A percentile compares a stretch with the other conserved stretches of the same genome.
Evolutionary conservation across 495 filamentous ascomycete genomes (phyloP).

Genomic region (Hypoxylon trugodes): DNA sequence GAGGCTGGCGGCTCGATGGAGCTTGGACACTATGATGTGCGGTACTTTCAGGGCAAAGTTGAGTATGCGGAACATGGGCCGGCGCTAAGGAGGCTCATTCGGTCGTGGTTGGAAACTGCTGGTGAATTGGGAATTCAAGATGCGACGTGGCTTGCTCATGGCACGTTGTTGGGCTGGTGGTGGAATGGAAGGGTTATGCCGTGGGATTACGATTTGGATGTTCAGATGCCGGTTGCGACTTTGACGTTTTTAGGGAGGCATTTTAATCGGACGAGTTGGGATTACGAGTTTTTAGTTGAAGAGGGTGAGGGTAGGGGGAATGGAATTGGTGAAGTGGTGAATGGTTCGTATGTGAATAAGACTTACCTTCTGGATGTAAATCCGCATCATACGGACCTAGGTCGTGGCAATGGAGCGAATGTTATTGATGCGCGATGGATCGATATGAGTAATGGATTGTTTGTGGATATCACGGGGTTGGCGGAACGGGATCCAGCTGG

Average conservation of each 20-base stretch:
- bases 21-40: conserved; percentile 75
- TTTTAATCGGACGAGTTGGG: conserved; percentile 71
- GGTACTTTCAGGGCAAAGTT: conserved; percentile 70
- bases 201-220: conserved; percentile 91
- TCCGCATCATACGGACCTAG: conserved; percentile 67
- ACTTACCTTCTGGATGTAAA: conserved; percentile 82
- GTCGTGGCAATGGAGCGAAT: conserved; percentile 73
- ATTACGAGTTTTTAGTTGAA: conserved; percentile 59
- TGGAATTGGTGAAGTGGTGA: background rate
- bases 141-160: conserved; percentile 91
- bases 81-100: conserved; percentile 72
- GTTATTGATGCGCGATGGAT: conserved; percentile 90
- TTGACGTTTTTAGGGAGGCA: conserved; percentile 67
- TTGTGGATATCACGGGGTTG: conserved; percentile 88
- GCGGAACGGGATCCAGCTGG: conserved; percentile 68
- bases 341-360: conserved; percentile 24
- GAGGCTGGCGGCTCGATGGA: conserved; percentile 66
- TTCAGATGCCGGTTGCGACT: conserved; percentile 73
- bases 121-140: conserved; percentile 69
- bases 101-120: conserved; percentile 75
- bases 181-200: conserved; percentile 87
- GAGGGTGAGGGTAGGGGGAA: conserved; percentile 27
- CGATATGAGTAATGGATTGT: conserved; percentile 77
- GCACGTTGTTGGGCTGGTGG: conserved; percentile 89
- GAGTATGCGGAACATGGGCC: conserved; percentile 69